These are phyloP conservation scores for Musa acuminata DNA, from an alignment of 176 grass and related monocot species.

Conservation along the genomic window DNA sequence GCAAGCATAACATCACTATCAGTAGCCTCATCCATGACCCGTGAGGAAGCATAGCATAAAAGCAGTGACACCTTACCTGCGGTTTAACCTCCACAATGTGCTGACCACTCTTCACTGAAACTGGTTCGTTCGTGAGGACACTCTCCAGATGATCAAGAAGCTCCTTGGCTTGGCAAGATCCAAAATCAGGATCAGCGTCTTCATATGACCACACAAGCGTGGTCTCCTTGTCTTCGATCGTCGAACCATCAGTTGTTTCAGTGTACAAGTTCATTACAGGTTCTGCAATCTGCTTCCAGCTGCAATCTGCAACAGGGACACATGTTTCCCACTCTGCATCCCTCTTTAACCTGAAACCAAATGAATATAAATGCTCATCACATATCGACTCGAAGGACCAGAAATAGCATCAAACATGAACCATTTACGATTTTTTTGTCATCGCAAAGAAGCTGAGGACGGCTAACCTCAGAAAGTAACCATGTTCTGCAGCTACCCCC, in stretches of 20 bases:
- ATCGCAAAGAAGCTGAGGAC: not conserved
- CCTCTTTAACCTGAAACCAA: constrained; percentile 37
- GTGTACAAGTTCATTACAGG: constrained; percentile 81
- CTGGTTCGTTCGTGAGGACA: constrained; percentile 69
- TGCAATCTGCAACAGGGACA: constrained; percentile 43
- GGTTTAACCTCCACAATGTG: constrained; percentile 78
- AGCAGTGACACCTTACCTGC: constrained; percentile 33
- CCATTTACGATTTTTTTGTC: not conserved
- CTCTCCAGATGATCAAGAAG: constrained; percentile 81
- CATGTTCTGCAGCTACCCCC: constrained; percentile 73
- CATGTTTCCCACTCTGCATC: constrained; percentile 69
- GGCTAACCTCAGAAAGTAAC: constrained; percentile 83
- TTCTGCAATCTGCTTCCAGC: constrained; percentile 78
- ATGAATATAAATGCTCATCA: not conserved
- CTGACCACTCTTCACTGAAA: constrained; percentile 62
- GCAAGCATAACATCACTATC: not conserved
- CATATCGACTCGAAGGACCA: no score
- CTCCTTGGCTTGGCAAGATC: constrained; percentile 93
- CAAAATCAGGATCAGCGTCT: constrained; percentile 85
- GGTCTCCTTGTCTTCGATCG: constrained; percentile 73
- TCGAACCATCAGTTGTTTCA: constrained; percentile 81
- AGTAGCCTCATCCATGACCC: not conserved
- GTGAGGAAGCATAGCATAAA: not conserved
- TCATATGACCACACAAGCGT: constrained; percentile 80
- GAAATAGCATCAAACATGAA: not conserved